phyloP scores from a whole-genome alignment of 345 rosid species.

The Salix arbutifolia region DNA sequence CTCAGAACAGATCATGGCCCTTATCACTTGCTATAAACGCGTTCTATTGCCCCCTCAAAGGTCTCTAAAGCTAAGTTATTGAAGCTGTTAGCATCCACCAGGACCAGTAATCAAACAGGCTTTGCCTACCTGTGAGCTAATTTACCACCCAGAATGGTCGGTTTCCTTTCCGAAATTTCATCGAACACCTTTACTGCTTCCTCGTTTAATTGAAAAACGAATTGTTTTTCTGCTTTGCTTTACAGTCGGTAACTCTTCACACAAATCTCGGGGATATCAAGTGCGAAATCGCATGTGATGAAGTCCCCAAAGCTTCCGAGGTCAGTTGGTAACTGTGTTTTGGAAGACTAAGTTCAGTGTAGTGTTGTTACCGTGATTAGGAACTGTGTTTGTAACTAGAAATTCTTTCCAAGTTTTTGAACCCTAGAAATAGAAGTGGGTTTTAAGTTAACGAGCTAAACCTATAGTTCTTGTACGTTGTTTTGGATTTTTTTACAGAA shows the following conservation, averaged over 20 bases:
- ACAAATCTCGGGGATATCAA: conserved; percentile 96
- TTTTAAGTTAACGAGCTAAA: not conserved
- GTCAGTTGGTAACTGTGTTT: conserved; percentile 24
- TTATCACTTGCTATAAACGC: no score
- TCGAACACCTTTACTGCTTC: not conserved
- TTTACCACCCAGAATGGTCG: not conserved
- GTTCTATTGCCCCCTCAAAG: not conserved
- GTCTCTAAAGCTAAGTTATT: not conserved
- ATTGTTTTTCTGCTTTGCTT: not conserved
- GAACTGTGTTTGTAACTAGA: not conserved
- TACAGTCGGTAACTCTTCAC: conserved; percentile 92
- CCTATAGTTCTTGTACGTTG: not conserved
- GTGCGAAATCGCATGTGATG: conserved; percentile 95
- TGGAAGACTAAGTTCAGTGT: not conserved
- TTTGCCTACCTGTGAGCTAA: not conserved
- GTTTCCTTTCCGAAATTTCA: conserved; percentile 2
- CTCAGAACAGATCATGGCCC: not conserved
- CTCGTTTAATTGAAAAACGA: not conserved
- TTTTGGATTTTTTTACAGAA: conserved; percentile 48
- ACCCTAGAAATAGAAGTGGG: not conserved
- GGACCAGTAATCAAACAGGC: not conserved
- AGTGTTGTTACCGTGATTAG: not conserved
- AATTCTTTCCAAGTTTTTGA: no score
- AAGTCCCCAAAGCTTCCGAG: conserved; percentile 90
- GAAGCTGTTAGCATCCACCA: not conserved